phyloP scores from a whole-genome alignment of 345 rosid genomes.

The Populus pruinosa region DNA sequence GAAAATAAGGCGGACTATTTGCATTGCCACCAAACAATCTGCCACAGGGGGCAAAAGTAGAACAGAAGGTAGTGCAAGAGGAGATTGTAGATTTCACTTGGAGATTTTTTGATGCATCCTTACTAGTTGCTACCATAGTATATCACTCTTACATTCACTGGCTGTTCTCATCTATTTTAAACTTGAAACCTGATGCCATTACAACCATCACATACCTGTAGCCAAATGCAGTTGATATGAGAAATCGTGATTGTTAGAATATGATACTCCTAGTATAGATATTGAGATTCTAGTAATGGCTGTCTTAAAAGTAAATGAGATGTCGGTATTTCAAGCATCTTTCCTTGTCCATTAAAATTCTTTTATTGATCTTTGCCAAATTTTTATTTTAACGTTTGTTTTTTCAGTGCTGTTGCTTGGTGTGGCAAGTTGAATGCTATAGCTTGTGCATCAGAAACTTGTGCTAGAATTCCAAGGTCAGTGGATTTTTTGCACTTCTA shows the following conservation, averaged over 20 bases:
- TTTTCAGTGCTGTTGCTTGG: slow-evolving; percentile 93
- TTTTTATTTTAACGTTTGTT: slow-evolving; percentile 2
- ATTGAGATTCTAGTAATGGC: background rate
- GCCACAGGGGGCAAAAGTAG: background rate
- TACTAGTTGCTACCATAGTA: background rate
- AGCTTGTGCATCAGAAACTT: slow-evolving; percentile 98
- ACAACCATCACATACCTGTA: background rate
- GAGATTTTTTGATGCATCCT: background rate
- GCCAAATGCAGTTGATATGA: background rate
- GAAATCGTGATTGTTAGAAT: background rate
- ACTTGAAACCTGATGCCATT: background rate
- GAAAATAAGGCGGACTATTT: background rate
- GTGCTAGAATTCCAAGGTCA: slow-evolving; percentile 96
- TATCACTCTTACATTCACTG: background rate
- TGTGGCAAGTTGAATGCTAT: slow-evolving; percentile 98
- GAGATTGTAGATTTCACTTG: background rate
- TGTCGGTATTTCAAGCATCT: background rate
- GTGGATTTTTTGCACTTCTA: background rate
- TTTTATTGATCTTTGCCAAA: background rate
- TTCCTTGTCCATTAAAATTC: background rate
- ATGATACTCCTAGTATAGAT: background rate
- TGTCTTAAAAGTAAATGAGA: background rate
- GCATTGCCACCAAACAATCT: background rate
- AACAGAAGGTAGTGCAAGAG: background rate
- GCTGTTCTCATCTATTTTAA: background rate